Evolutionary conservation across 2,329 filamentous ascomycete species (phyloP).

Genomic region (Colletotrichum caudatum): DNA sequence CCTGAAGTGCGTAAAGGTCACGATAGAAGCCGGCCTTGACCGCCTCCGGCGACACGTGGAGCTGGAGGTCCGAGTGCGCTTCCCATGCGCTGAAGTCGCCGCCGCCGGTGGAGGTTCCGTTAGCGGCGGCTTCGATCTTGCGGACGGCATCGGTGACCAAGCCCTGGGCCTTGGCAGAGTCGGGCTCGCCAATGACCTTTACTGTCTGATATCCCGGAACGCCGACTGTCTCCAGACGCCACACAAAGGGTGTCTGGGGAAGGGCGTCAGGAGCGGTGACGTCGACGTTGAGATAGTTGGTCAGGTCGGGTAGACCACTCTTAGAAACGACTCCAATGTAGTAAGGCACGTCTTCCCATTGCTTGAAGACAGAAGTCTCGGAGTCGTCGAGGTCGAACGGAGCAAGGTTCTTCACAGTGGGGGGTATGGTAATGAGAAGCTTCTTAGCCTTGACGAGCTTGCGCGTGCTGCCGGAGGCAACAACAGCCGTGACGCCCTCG

Average conservation of each 20-base stretch:
- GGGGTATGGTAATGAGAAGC: constrained; percentile 48
- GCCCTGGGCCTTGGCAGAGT: constrained; percentile 25
- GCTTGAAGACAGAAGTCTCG: constrained; percentile 45
- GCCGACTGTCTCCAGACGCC: constrained; percentile 41
- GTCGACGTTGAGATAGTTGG: constrained; percentile 42
- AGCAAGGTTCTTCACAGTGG: constrained; percentile 44
- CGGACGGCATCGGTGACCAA: constrained; percentile 28
- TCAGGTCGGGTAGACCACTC: constrained; percentile 26
- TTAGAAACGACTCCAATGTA: constrained; percentile 36
- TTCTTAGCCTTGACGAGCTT: constrained; percentile 50
- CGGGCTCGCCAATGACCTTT: constrained; percentile 42
- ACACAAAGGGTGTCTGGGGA: constrained; percentile 41
- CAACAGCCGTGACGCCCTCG: constrained; percentile 43
- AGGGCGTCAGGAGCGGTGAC: constrained; percentile 30
- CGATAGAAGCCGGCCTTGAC: constrained; percentile 38
- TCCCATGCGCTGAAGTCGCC: constrained; percentile 25
- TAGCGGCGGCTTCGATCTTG: constrained; percentile 13
- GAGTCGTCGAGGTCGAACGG: constrained; percentile 46
- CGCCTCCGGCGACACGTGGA: constrained; percentile 38
- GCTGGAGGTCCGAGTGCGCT: constrained; percentile 36
- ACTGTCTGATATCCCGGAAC: constrained; percentile 43
- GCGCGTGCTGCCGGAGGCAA: constrained; percentile 45
- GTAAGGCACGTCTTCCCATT: constrained; percentile 36
- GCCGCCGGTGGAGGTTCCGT: constrained; percentile 25
- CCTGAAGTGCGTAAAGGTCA: constrained; percentile 38